Evolutionary conservation across 1,284 basidiomycete genomes (phyloP).

Genomic region (Apiotrichum domesticum): DNA sequence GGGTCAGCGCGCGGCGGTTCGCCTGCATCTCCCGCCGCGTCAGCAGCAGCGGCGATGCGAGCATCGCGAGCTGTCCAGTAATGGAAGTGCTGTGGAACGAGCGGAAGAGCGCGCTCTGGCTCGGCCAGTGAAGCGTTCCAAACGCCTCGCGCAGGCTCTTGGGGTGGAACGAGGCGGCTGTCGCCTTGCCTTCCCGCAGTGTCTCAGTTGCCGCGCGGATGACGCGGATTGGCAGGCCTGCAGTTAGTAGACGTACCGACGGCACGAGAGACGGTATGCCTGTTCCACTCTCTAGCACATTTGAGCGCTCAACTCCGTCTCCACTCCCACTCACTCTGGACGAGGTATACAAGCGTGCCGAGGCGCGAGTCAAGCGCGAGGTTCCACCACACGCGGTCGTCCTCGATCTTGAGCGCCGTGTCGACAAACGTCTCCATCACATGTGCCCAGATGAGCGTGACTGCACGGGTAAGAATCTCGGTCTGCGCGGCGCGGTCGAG

Average conservation of each 20-base stretch:
- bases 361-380: constrained; percentile 20
- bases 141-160: constrained; percentile 7
- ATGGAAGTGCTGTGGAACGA: constrained; percentile 7
- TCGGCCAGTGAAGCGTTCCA: constrained; percentile 18
- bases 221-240: constrained; percentile 43
- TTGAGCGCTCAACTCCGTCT: too few relatives aligned
- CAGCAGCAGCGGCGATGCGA: constrained; percentile 38
- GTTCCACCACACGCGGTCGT: constrained; percentile 44
- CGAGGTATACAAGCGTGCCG: constrained; percentile 35
- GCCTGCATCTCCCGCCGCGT: constrained; percentile 42
- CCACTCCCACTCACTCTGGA: constrained; percentile 39
- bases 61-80: constrained; percentile 19
- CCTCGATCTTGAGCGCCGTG: constrained; percentile 34
- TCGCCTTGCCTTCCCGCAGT: neutral
- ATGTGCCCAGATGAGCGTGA: constrained; percentile 44
- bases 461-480: constrained; percentile 41
- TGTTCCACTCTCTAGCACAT: too few relatives aligned
- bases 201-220: constrained; percentile 22
- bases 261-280: too few relatives aligned
- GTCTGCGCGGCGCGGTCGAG: constrained; percentile 34
- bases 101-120: constrained; percentile 12
- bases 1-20: constrained; percentile 27
- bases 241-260: constrained; percentile 1
- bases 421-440: constrained; percentile 37
- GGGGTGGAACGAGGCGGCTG: neutral